phyloP scores from a whole-genome alignment of 306 rosid species.

The Lagenaria siceraria region DNA sequence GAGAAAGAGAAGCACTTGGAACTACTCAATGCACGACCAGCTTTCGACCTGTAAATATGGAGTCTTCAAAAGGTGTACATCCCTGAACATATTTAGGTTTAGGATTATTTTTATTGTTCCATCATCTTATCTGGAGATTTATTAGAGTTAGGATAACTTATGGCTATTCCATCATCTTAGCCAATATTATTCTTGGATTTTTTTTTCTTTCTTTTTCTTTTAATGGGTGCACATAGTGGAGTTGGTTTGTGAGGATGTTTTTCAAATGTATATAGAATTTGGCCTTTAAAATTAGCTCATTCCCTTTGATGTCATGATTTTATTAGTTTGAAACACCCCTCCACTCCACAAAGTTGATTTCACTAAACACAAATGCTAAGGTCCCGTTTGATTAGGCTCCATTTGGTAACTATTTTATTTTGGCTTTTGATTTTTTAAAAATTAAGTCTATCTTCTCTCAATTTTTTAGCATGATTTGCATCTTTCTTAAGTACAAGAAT shows the following conservation, averaged over 20 bases:
- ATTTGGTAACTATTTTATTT: too few relatives aligned
- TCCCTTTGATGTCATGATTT: background rate
- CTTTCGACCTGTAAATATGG: background rate
- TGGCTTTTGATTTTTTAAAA: too few relatives aligned
- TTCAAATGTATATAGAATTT: background rate
- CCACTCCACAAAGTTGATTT: background rate
- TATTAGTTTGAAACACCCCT: background rate
- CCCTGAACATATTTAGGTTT: background rate
- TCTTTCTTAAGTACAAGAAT: too few relatives aligned
- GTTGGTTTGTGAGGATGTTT: background rate
- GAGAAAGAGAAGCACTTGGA: background rate
- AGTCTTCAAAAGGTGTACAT: conserved; percentile 3
- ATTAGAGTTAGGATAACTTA: background rate
- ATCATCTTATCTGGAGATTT: background rate
- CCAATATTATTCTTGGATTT: background rate
- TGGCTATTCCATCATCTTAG: background rate
- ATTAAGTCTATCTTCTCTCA: too few relatives aligned
- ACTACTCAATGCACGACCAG: background rate
- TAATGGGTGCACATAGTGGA: background rate
- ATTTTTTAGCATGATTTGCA: too few relatives aligned
- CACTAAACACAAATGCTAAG: background rate
- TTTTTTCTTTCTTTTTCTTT: background rate
- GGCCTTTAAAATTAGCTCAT: background rate
- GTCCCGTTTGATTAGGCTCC: too few relatives aligned
- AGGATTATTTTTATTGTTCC: background rate